Evolutionary conservation across 139 green algal genomes (phyloP).

Genomic region (Chlorella sp.): DNA sequence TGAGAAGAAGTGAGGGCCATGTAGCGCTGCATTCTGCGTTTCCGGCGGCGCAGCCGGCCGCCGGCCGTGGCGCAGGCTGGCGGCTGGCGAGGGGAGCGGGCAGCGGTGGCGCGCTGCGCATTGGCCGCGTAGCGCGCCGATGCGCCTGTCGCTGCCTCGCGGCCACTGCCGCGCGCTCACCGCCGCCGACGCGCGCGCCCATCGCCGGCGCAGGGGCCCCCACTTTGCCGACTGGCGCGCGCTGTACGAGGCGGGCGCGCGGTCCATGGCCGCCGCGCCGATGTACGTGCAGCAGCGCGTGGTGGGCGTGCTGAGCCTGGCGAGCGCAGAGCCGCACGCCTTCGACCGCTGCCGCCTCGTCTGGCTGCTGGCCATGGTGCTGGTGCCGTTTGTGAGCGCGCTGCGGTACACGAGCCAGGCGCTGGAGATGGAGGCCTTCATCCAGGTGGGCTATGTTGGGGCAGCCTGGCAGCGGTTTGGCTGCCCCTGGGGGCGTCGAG

Average conservation of each 20-base stretch:
- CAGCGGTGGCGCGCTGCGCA: too few species aligned
- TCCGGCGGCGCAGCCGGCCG: not conserved
- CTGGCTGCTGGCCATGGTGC: conserved; percentile 43
- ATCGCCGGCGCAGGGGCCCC: conserved; percentile 46
- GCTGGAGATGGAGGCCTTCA: conserved; percentile 22
- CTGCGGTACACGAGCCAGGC: conserved; percentile 49
- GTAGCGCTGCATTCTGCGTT: not conserved
- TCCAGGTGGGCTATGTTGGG: too few species aligned
- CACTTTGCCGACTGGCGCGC: conserved; percentile 60
- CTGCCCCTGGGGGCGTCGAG: too few species aligned
- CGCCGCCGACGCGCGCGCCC: too few species aligned
- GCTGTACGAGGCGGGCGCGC: conserved; percentile 40
- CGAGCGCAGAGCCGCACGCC: conserved; percentile 36
- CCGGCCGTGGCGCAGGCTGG: too few species aligned
- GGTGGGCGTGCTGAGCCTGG: conserved; percentile 55
- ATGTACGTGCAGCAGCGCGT: conserved; percentile 48
- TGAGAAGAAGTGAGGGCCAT: conserved; percentile 6
- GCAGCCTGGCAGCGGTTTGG: too few species aligned
- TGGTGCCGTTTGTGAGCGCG: conserved; percentile 47
- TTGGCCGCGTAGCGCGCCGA: too few species aligned
- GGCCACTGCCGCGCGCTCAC: too few species aligned
- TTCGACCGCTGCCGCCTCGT: conserved; percentile 48
- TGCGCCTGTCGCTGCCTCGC: too few species aligned
- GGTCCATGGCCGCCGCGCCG: conserved; percentile 55
- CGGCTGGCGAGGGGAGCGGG: too few species aligned